phyloP scores from a whole-genome alignment of 345 rosid genomes.

The Pugionium dolabratum region DNA sequence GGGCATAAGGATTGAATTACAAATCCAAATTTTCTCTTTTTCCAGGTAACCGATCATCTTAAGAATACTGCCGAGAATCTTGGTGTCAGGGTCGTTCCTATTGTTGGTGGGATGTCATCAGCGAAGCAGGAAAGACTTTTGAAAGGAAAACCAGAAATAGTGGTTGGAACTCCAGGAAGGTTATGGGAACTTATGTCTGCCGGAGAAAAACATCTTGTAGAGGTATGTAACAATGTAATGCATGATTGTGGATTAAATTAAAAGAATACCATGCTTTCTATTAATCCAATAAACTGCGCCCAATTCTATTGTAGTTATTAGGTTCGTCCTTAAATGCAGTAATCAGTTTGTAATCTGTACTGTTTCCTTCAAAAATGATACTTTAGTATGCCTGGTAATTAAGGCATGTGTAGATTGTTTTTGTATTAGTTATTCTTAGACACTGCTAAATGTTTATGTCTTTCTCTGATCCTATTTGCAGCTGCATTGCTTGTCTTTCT shows the following conservation, averaged over 20 bases:
- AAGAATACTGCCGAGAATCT: conserved; percentile 66
- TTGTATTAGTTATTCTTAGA: neutral
- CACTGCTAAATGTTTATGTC: conserved; percentile 21
- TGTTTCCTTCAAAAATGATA: conserved; percentile 8
- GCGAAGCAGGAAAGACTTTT: conserved; percentile 91
- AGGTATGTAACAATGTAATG: conserved; percentile 59
- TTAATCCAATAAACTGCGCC: too few species aligned
- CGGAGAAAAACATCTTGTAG: conserved; percentile 85
- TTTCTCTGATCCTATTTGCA: conserved; percentile 42
- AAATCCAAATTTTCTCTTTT: conserved; percentile 19
- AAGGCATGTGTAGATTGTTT: conserved; percentile 11
- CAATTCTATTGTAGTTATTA: neutral
- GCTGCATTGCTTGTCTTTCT: conserved; percentile 90
- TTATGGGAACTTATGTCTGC: conserved; percentile 97
- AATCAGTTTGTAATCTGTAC: conserved; percentile 9
- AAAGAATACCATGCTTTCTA: neutral
- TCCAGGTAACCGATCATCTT: conserved; percentile 87
- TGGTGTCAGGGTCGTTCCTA: conserved; percentile 68
- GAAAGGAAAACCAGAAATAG: conserved; percentile 80
- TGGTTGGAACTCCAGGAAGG: conserved; percentile 96
- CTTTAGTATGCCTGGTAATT: neutral
- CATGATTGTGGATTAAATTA: neutral
- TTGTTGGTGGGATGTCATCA: conserved; percentile 94
- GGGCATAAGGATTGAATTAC: conserved; percentile 4
- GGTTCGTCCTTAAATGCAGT: neutral